Percentiles rank a stretch among this genome's conserved stretches.
Evolutionary conservation across 1,284 basidiomycete species (phyloP).

Genomic region (Pholiota adiposa): DNA sequence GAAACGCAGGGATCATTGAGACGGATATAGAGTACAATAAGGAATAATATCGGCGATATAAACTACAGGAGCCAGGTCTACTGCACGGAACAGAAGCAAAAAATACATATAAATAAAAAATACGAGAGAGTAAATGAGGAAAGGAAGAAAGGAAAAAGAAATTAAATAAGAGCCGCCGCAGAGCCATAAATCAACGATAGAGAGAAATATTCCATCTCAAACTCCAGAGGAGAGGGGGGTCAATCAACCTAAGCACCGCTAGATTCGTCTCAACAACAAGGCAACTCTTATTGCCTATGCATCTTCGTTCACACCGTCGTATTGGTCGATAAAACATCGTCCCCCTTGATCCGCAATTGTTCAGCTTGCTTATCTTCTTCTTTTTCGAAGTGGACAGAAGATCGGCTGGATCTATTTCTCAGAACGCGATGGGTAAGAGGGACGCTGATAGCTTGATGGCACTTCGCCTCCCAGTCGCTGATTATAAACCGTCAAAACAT

Average conservation of each 20-base stretch:
- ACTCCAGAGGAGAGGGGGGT: neutral
- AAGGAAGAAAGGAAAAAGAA: neutral
- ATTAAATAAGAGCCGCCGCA: neutral
- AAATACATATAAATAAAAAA: neutral
- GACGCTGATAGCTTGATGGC: neutral
- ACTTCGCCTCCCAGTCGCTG: neutral
- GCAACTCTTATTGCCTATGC: too few relatives aligned
- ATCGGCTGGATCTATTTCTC: neutral
- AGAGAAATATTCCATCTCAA: neutral
- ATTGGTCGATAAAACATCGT: neutral
- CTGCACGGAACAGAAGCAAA: neutral
- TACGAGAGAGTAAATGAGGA: neutral
- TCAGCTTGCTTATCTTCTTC: neutral
- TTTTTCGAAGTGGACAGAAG: neutral
- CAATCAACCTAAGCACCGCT: neutral
- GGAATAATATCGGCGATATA: neutral
- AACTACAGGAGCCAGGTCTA: neutral
- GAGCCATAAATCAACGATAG: neutral
- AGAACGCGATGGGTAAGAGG: neutral
- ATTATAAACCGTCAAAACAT: neutral
- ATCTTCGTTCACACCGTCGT: neutral
- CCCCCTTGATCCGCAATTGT: neutral
- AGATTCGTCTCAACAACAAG: neutral
- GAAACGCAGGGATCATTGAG: neutral
- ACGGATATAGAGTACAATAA: neutral